Evolutionary conservation across 2,329 filamentous ascomycete genomes (phyloP).

Genomic region (Xylogone sp.): DNA sequence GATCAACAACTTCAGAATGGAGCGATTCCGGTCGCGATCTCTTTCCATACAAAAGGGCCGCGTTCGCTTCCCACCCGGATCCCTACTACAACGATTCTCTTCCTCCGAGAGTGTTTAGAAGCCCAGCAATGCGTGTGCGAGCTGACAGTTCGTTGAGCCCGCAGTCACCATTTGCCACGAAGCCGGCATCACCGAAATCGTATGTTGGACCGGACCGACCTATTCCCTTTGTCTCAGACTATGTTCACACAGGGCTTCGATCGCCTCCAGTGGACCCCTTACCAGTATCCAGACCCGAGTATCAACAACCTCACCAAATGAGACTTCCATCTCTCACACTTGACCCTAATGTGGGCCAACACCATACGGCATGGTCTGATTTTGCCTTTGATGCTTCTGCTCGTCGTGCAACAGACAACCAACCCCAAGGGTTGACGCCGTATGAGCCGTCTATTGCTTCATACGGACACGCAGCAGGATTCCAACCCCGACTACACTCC

Average conservation of each 20-base stretch:
- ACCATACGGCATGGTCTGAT: slow-evolving; percentile 6
- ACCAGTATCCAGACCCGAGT: slow-evolving; percentile 6
- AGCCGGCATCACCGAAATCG: slow-evolving; percentile 7
- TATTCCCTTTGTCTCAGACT: slow-evolving; percentile 4
- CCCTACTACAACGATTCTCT: background rate
- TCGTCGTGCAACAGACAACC: slow-evolving; percentile 10
- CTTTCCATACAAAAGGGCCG: slow-evolving; percentile 8
- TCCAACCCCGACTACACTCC: slow-evolving; percentile 17
- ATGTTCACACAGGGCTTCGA: slow-evolving; percentile 5
- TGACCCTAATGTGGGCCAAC: slow-evolving; percentile 4
- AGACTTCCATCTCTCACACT: slow-evolving; percentile 16
- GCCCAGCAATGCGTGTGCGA: background rate
- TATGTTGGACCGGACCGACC: slow-evolving; percentile 11
- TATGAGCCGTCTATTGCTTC: slow-evolving; percentile 7
- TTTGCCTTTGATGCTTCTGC: slow-evolving; percentile 13
- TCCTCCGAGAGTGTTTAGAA: background rate
- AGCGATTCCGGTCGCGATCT: background rate
- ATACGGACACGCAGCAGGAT: slow-evolving; percentile 9
- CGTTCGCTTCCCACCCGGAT: background rate
- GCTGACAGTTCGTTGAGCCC: background rate
- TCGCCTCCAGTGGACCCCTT: slow-evolving; percentile 7
- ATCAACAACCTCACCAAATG: slow-evolving; percentile 14
- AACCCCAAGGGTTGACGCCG: slow-evolving; percentile 8
- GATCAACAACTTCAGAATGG: background rate
- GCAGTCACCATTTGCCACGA: background rate